Percentiles rank a stretch among this genome's conserved stretches.
Evolutionary conservation across 768 basidiomycete species (phyloP).

Genomic region (Butyriboletus loyo): DNA sequence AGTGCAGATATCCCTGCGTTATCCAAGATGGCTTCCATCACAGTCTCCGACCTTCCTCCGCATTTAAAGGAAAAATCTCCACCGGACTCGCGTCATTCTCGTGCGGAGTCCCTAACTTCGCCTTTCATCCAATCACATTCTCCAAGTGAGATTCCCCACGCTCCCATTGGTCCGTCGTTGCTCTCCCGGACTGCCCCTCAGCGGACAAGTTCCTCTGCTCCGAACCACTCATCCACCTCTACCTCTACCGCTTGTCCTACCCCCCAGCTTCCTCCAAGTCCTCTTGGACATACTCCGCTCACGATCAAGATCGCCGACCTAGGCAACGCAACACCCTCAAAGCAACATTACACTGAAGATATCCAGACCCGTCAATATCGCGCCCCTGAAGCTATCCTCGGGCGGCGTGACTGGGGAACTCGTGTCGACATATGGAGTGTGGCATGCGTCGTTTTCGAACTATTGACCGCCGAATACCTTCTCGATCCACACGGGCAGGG

Average conservation of each 20-base stretch:
- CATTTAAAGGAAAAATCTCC: not conserved
- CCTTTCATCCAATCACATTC: constrained; percentile 26
- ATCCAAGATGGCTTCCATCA: constrained; percentile 27
- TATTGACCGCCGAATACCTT: constrained; percentile 87
- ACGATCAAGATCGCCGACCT: constrained; percentile 92
- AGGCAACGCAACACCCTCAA: constrained; percentile 92
- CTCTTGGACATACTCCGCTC: constrained; percentile 44
- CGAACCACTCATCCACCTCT: constrained; percentile 20
- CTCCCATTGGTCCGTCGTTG: constrained; percentile 46
- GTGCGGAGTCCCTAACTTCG: constrained; percentile 13
- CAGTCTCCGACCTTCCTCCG: constrained; percentile 8
- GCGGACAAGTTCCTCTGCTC: constrained; percentile 13
- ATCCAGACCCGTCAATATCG: constrained; percentile 97
- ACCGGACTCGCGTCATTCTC: not conserved
- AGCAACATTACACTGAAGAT: constrained; percentile 88
- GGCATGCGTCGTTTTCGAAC: constrained; percentile 88
- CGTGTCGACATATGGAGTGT: constrained; percentile 90
- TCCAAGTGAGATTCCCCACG: constrained; percentile 17
- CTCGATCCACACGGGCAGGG: constrained; percentile 87
- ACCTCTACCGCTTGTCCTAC: constrained; percentile 21
- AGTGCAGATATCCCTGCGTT: constrained; percentile 39
- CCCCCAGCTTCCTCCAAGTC: constrained; percentile 22
- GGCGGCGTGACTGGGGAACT: constrained; percentile 80
- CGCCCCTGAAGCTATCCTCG: constrained; percentile 90
- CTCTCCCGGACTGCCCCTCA: constrained; percentile 63